phyloP scores from a whole-genome alignment of 306 rosid genomes.

The Lathyrus tuberosus region DNA sequence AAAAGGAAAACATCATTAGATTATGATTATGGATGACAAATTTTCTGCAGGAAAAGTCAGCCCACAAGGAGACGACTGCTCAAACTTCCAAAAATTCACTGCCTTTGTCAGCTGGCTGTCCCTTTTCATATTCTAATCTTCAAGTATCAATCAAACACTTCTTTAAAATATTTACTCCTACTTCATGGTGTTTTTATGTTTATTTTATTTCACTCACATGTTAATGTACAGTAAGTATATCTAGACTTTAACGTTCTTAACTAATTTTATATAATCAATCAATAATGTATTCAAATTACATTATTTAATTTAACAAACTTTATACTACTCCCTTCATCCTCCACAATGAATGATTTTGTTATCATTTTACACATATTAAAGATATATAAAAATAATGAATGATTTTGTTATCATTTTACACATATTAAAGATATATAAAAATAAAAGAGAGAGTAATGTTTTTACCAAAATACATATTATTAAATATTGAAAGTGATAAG shows the following conservation, averaged over 20 bases:
- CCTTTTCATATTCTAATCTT: constrained; percentile 13
- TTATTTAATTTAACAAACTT: background rate
- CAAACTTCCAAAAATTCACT: constrained; percentile 93
- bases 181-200: constrained; percentile 22
- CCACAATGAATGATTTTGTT: too few relatives aligned
- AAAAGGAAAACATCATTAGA: constrained; percentile 81
- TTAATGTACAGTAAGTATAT: constrained; percentile 36
- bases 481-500: too few relatives aligned
- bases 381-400: too few relatives aligned
- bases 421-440: too few relatives aligned
- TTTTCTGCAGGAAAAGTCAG: constrained; percentile 74
- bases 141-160: constrained; percentile 7
- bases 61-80: constrained; percentile 82
- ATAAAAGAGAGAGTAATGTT: too few relatives aligned
- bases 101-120: constrained; percentile 80
- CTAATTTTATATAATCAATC: background rate
- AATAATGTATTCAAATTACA: background rate
- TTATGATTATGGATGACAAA: constrained; percentile 70
- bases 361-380: too few relatives aligned
- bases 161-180: constrained; percentile 9
- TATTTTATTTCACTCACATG: constrained; percentile 28
- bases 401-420: too few relatives aligned
- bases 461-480: too few relatives aligned
- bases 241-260: background rate
- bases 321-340: too few relatives aligned